Evolutionary conservation across 2,329 filamentous ascomycete species (phyloP).

Genomic region (Colletotrichum sp.): DNA sequence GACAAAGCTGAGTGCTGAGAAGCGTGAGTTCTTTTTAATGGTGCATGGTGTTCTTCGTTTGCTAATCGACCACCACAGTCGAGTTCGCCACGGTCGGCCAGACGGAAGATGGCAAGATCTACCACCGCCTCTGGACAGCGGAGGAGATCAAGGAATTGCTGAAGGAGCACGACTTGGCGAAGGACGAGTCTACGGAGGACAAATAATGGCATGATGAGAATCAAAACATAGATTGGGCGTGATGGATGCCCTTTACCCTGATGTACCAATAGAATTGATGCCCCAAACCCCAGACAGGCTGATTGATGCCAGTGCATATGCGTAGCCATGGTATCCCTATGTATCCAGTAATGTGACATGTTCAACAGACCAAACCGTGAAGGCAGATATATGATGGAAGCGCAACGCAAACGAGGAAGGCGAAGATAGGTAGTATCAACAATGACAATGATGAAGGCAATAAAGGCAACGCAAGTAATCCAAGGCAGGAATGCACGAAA

Average conservation of each 20-base stretch:
- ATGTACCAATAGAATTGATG: slow-evolving; percentile 24
- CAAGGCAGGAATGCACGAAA: neutral
- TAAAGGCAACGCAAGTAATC: neutral
- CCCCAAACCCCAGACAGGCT: neutral
- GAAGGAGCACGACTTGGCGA: slow-evolving; percentile 94
- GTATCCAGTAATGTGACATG: neutral
- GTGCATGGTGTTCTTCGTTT: neutral
- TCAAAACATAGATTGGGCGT: slow-evolving; percentile 20
- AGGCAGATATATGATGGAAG: neutral
- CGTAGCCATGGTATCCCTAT: neutral
- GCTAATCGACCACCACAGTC: slow-evolving; percentile 59
- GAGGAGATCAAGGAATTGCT: slow-evolving; percentile 95
- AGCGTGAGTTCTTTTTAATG: slow-evolving; percentile 71
- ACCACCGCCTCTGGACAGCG: slow-evolving; percentile 95
- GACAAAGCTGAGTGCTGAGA: slow-evolving; percentile 97
- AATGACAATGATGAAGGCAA: neutral
- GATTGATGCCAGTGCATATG: neutral
- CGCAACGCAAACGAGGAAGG: neutral
- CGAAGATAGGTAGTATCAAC: neutral
- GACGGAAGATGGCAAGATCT: slow-evolving; percentile 94
- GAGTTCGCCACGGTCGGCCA: slow-evolving; percentile 98
- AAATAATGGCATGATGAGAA: slow-evolving; percentile 46
- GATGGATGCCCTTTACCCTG: slow-evolving; percentile 14
- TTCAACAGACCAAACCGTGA: neutral
- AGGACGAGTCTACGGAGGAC: slow-evolving; percentile 77